Percentiles rank a stretch among this genome's conserved stretches.
phyloP scores from a whole-genome alignment of 2,329 filamentous ascomycete genomes.

The Xylariomycetidae sp. region DNA sequence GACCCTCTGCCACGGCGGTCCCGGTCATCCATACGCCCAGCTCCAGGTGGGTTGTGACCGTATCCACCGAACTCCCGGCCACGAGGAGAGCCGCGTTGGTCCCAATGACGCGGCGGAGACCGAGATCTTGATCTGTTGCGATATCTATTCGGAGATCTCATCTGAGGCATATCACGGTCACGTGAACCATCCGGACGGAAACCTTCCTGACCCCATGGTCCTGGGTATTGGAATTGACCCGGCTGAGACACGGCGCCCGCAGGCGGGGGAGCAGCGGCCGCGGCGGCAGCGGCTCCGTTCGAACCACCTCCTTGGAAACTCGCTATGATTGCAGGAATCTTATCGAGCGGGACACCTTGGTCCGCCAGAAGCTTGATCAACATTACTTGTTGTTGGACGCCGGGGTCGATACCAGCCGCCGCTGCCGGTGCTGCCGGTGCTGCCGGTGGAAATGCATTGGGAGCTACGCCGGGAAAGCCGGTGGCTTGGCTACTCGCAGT shows the following conservation, averaged over 20 bases:
- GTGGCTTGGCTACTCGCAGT: slow-evolving; percentile 32
- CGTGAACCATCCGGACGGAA: slow-evolving; percentile 40
- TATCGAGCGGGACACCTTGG: slow-evolving; percentile 70
- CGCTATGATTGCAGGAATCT: slow-evolving; percentile 58
- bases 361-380: slow-evolving; percentile 70
- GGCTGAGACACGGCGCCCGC: slow-evolving; percentile 28
- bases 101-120: slow-evolving; percentile 71
- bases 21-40: slow-evolving; percentile 51
- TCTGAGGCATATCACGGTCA: slow-evolving; percentile 52
- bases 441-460: slow-evolving; percentile 29
- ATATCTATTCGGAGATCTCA: slow-evolving; percentile 57
- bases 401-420: slow-evolving; percentile 39
- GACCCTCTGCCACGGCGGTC: slow-evolving; percentile 50
- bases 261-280: slow-evolving; percentile 24
- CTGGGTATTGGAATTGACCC: slow-evolving; percentile 35
- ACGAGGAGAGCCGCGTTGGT: slow-evolving; percentile 58
- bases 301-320: slow-evolving; percentile 39
- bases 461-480: slow-evolving; percentile 29
- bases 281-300: slow-evolving; percentile 25
- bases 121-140: slow-evolving; percentile 67
- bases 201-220: slow-evolving; percentile 30
- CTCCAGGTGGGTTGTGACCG: slow-evolving; percentile 61
- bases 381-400: slow-evolving; percentile 64
- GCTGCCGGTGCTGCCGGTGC: slow-evolving; percentile 25
- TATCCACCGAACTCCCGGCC: slow-evolving; percentile 64